These are phyloP conservation scores for Phytopythium ostracodes DNA, from an alignment of 352 stramenopile species.

Conservation along the genomic window DNA sequence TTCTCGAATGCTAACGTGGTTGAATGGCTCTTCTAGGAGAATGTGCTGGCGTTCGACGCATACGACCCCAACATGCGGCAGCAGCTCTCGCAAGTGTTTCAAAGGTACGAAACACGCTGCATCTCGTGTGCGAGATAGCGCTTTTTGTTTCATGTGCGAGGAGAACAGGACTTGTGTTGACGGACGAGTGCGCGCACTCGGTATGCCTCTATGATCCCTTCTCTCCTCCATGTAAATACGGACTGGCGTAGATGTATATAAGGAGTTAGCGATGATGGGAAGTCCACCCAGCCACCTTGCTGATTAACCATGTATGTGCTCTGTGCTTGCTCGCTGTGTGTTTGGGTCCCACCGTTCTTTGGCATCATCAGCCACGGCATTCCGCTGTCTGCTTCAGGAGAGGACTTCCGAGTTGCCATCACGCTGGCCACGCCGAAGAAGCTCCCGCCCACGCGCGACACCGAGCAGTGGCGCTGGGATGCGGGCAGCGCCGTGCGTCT, in stretches of 20 bases:
- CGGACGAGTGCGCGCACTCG: constrained; percentile 12
- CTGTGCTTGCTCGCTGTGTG: constrained; percentile 12
- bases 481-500: constrained; percentile 11
- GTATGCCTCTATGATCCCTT: constrained; percentile 4
- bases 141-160: neutral
- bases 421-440: constrained; percentile 32
- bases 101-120: constrained; percentile 39
- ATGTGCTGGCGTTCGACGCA: constrained; percentile 94
- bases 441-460: constrained; percentile 20
- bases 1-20: neutral
- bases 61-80: constrained; percentile 75
- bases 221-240: constrained; percentile 15
- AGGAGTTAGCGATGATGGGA: neutral
- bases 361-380: constrained; percentile 49
- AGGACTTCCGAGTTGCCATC: constrained; percentile 32
- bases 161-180: neutral
- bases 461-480: constrained; percentile 20
- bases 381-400: constrained; percentile 31
- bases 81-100: constrained; percentile 76
- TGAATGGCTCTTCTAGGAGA: constrained; percentile 71
- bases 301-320: constrained; percentile 15
- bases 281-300: neutral
- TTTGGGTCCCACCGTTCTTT: neutral
- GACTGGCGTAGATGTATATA: constrained; percentile 14
- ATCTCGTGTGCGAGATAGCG: neutral